Base-by-base conservation (phyloP, 495 filamentous ascomycete genomes). In the Tuber magnatum region DNA sequence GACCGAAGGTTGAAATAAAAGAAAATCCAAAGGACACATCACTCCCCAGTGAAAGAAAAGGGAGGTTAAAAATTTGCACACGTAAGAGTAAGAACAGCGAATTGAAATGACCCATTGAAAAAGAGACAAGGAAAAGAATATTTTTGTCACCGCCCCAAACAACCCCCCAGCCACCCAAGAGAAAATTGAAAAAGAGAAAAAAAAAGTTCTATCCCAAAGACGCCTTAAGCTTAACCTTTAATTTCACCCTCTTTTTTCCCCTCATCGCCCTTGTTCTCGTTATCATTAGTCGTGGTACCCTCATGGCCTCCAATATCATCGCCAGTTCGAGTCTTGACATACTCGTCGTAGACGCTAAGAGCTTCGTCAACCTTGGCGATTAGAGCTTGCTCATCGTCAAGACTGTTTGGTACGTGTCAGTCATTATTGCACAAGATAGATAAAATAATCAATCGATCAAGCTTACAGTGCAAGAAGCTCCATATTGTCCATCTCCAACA, bases 381-480 rank as follows among this genome's bases (percentile, higher is more conserved):
- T 72, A 99, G 91, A 85, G 93, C 93, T 73, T 87, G 87, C 14
- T 97, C 93, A 83, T 99, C 94, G 82, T 94, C 91, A 80, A 95
- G 90, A 72, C 95, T 99, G 75, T 48, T 70, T 73, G 69, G 75
- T 48, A 16, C 8, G 83, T 83, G 65, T 81, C 79, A 80, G 68
- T 42, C 56, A 28, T 75, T 39, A 74, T 24, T 44, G 73, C 16
- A 32, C 51, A 43, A 38, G 8, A 22, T 65, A 35, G 56, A 32
- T 61, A 6, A 10, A 14, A 65, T 65, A 51, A 51, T 28, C 3
- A 32, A 48, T 71, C 44, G 68, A n/a, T 38, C 43, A 78, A 75
- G 94, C 95, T 93, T 90, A 99, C 95, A 99, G 88, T 84, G 91
- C 91, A 82, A 99, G 85, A 77, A 99, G 86, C 87, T 99, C 95